Base-by-base conservation (phyloP, 1,284 basidiomycete genomes). In the Schizophyllum commune region DNA sequence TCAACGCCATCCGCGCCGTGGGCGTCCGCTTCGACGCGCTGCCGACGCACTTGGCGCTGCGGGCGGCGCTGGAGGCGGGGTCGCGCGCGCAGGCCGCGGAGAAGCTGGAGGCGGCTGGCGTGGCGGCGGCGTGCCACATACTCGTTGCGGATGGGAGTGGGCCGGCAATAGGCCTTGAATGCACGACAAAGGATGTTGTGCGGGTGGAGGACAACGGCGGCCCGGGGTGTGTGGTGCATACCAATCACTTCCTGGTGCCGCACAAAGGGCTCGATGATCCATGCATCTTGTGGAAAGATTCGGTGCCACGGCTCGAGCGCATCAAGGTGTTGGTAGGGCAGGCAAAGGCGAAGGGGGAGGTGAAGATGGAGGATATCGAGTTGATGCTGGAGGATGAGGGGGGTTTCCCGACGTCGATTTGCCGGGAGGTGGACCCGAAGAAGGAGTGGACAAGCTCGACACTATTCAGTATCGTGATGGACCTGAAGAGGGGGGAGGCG, bases 1-100 rank as follows among this genome's bases (percentile, higher is more conserved):
- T 66, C 21, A 66, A 66, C 52, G 65, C 65, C 22, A 63, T 66
- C 52, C 65, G 65, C n/a, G 65, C 65, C 3, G 62, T 59, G 34
- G 63, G 63, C 22, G 64, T 61, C 27, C 59, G 63, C 56, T n/a
- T 59, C 52, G 54, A 55, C n/a, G 63, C 63, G 33, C 59, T 66
- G 22, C 65, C 65, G 32, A 63, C 64, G 33, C 65, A 66, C 55
- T 39, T 66, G 32, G 62, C 62, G 52, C 59, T 66, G 27, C 65
- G 65, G 13, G 22, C 63, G 34, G 61, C 57, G 51, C 63, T 66
- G 7, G 59, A 66, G 39, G 60, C 62, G 15, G 55, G 54, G 20
- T 66, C 65, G 20, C 17, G 56, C 6, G 56, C 60, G 47, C 52
- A 32, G 20, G 65, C 65, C n/a, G 34, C 64, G 20, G 60, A 59